phyloP scores from a whole-genome alignment of 257 asterid species.

The Mentha longifolia region DNA sequence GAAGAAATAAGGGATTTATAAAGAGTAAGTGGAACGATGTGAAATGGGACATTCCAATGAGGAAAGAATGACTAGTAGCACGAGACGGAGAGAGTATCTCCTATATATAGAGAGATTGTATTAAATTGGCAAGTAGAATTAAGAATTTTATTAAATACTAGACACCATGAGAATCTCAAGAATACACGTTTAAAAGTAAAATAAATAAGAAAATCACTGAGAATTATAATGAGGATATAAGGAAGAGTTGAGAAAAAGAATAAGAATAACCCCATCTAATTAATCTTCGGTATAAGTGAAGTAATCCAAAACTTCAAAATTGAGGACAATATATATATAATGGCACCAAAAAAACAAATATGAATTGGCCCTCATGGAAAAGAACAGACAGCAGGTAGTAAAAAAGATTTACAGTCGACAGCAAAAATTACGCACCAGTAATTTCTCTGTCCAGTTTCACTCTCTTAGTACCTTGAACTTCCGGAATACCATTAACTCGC shows the following conservation, averaged over 20 bases:
- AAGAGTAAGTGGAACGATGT: no score
- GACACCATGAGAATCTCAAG: background rate
- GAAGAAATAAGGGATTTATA: no score
- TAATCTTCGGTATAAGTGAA: background rate
- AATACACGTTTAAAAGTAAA: background rate
- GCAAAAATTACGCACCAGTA: slow-evolving; percentile 42
- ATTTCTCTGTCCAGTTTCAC: slow-evolving; percentile 65
- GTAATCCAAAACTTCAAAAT: slow-evolving; percentile 37
- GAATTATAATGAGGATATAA: no score
- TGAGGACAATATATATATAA: slow-evolving; percentile 30
- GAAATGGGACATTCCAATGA: no score
- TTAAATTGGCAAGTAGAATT: no score
- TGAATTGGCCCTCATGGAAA: slow-evolving; percentile 19
- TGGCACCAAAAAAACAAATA: slow-evolving; percentile 15
- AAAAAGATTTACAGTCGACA: slow-evolving; percentile 36
- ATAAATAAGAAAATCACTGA: background rate
- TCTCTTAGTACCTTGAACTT: slow-evolving; percentile 59
- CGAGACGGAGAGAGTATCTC: no score
- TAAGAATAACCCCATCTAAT: background rate
- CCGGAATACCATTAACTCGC: slow-evolving; percentile 39
- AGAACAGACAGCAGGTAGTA: background rate
- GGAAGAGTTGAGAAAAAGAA: background rate
- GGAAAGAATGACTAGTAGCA: no score
- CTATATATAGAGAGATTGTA: no score
- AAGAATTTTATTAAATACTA: no score